These are phyloP conservation scores for Rutstroemia sp. DNA, from an alignment of 2,329 filamentous ascomycete genomes.

Conservation along the genomic window DNA sequence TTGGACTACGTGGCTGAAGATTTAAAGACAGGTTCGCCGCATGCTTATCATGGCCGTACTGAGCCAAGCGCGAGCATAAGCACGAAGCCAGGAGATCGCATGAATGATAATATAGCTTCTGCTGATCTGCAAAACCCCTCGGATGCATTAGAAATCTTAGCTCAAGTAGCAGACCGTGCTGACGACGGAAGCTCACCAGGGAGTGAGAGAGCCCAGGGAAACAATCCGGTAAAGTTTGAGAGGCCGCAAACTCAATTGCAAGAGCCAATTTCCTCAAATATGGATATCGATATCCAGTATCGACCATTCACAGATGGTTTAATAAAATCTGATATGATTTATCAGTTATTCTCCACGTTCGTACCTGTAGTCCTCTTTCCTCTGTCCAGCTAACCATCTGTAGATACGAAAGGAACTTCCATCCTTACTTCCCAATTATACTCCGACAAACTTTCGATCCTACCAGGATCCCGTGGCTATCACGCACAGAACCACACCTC, in stretches of 20 bases:
- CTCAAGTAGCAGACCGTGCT: slow-evolving; percentile 26
- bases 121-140: slow-evolving; percentile 29
- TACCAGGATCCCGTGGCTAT: slow-evolving; percentile 43
- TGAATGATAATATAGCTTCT: slow-evolving; percentile 26
- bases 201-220: slow-evolving; percentile 15
- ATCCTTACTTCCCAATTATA: slow-evolving; percentile 63
- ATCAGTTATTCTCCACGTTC: slow-evolving; percentile 23
- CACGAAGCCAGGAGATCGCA: slow-evolving; percentile 11
- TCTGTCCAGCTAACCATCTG: not conserved
- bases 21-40: slow-evolving; percentile 16
- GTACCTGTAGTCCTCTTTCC: not conserved
- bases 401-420: slow-evolving; percentile 39
- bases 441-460: slow-evolving; percentile 42
- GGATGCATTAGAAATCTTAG: slow-evolving; percentile 28
- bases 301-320: slow-evolving; percentile 23
- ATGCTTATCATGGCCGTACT: slow-evolving; percentile 13
- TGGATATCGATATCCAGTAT: slow-evolving; percentile 22
- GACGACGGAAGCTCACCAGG: slow-evolving; percentile 25
- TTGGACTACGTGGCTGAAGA: not conserved
- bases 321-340: slow-evolving; percentile 23
- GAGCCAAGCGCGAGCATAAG: slow-evolving; percentile 18
- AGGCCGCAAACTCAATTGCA: slow-evolving; percentile 8
- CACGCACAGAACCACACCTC: slow-evolving; percentile 56
- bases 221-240: not conserved
- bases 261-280: slow-evolving; percentile 13